Percentiles rank a stretch among this genome's conserved stretches.
Evolutionary conservation across 2,329 filamentous ascomycete species (phyloP).

Genomic region (Trichoderma sp.): DNA sequence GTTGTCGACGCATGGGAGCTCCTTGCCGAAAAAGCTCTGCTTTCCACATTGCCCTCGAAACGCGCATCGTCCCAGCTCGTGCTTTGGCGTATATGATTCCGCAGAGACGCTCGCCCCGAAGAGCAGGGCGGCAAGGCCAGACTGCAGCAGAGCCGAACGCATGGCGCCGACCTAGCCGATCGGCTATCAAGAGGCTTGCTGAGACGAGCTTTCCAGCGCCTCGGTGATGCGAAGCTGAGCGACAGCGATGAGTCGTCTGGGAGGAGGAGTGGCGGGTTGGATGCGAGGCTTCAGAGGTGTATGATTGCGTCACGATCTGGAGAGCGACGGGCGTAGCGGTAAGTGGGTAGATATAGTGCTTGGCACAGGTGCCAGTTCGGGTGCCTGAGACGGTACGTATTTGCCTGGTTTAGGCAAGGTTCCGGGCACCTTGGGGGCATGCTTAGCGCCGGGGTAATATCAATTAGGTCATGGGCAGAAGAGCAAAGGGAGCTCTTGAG

Average conservation of each 20-base stretch:
- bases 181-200: constrained; percentile 3
- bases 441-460: background rate
- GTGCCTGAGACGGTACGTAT: background rate
- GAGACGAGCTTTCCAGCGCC: constrained; percentile 4
- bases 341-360: constrained; percentile 9
- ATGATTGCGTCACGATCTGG: constrained; percentile 22
- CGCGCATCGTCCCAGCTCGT: constrained; percentile 86
- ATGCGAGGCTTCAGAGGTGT: background rate
- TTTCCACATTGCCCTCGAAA: constrained; percentile 91
- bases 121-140: constrained; percentile 38
- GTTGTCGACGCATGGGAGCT: constrained; percentile 93
- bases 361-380: background rate
- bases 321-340: constrained; percentile 15
- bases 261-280: background rate
- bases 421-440: background rate
- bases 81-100: constrained; percentile 57
- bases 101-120: constrained; percentile 33
- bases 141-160: constrained; percentile 30
- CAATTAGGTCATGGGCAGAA: background rate
- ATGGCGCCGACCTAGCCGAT: constrained; percentile 17
- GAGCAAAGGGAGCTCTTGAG: background rate
- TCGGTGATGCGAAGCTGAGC: background rate
- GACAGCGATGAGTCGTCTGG: background rate
- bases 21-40: constrained; percentile 83
- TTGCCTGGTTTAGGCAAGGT: constrained; percentile 15